Conservation (phyloP, 257 asterid genomes). For the Lycium ferocissimum region DNA sequence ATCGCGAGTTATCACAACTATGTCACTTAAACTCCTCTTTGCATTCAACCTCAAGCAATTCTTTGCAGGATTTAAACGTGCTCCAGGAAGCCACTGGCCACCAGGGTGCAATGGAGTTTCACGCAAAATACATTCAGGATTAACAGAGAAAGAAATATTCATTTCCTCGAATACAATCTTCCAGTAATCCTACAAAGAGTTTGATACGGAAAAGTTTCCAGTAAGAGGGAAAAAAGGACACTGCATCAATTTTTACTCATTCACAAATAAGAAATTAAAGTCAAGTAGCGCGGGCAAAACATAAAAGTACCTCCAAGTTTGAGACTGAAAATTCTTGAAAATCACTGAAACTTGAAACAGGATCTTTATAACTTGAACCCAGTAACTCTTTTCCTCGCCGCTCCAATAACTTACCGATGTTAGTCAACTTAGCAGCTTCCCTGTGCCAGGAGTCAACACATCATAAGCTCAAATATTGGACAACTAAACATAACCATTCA, state of each 20-base stretch:
- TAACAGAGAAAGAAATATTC: slow-evolving; percentile 66
- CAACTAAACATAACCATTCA: neutral
- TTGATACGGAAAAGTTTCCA: neutral
- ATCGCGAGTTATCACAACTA: slow-evolving; percentile 71
- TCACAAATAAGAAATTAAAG: slow-evolving; percentile 6
- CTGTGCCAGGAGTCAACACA: slow-evolving; percentile 44
- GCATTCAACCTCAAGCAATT: slow-evolving; percentile 65
- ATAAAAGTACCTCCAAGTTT: slow-evolving; percentile 70
- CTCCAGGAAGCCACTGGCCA: slow-evolving; percentile 90
- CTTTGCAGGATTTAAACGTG: slow-evolving; percentile 74
- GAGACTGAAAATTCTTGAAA: slow-evolving; percentile 87
- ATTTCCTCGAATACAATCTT: slow-evolving; percentile 64
- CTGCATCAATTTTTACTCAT: neutral
- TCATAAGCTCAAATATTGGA: neutral
- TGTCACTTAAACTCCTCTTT: slow-evolving; percentile 59
- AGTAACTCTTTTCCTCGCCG: slow-evolving; percentile 68
- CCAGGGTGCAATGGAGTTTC: slow-evolving; percentile 78
- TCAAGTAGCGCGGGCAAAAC: neutral
- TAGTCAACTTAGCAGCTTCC: slow-evolving; percentile 62
- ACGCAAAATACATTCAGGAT: slow-evolving; percentile 76
- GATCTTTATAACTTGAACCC: slow-evolving; percentile 76
- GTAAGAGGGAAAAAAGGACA: slow-evolving; percentile 29
- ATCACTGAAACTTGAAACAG: slow-evolving; percentile 72
- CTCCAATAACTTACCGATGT: slow-evolving; percentile 82
- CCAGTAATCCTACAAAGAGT: slow-evolving; percentile 72